Base-by-base conservation (phyloP, 2,329 filamentous ascomycete species). In the Botryosphaeria agaves region DNA sequence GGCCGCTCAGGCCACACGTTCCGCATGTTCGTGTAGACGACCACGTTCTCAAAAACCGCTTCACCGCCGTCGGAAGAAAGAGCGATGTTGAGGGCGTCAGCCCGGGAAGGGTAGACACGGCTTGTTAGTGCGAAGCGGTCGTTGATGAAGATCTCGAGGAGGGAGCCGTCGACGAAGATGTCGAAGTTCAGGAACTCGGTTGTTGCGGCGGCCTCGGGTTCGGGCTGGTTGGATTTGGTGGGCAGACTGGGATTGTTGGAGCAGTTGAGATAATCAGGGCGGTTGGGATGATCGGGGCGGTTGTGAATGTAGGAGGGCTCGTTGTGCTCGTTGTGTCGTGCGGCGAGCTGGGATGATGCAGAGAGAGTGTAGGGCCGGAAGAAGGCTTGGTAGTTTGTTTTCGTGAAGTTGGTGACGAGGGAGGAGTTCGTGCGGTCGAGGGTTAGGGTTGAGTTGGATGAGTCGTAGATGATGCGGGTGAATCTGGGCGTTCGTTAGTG, bases 51-150 rank as follows among this genome's bases (percentile, higher is more conserved):
- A n/a, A 31, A 34, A 12, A 16, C 18, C 2, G 32, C 23, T 7
- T 5, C 5, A 5, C 24, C 24, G 0, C 18, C 21, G 7, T 7
- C 25, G 15, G 57, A 48, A 37, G 52, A 62, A 23, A 61, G 42
- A 24, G 57, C 56, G 25, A 55, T 53, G 5, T 52, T 53, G 1
- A 49, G 55, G 32, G 53, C 57, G 38, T 60, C 60, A 14, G 43
- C 45, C 34, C 54, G 52, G 17, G 45, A 45, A 8, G 59, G 60
- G 36, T 64, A 64, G 26, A 63, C 56, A 21, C 60, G 49, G 4
- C 58, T 59, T 7, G 28, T 29, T 8, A 29, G 11, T 9, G 28
- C 28, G 14, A 29, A 29, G 28, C 28, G 28, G 17, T 29, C 28
- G 18, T 29, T 29, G 18, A 29, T 19, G 28, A 29, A 29, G 28